phyloP scores from a whole-genome alignment of 129 eudicot genomes.

The Scalesia atractyloides region DNA sequence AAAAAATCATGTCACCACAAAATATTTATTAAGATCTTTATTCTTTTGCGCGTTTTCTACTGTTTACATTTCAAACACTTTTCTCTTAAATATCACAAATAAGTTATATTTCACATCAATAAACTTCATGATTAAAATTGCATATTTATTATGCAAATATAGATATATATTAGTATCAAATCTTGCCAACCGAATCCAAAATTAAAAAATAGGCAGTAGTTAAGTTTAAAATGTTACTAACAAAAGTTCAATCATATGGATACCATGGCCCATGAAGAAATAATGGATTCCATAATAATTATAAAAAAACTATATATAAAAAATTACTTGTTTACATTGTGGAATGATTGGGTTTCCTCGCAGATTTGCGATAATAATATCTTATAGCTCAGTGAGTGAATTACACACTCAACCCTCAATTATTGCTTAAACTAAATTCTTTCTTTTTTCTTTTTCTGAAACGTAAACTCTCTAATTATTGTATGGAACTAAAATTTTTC shows the following conservation, averaged over 20 bases:
- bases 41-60: too few species aligned
- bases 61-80: too few species aligned
- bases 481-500: too few species aligned
- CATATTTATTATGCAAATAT: too few species aligned
- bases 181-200: neutral
- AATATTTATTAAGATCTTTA: too few species aligned
- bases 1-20: too few species aligned
- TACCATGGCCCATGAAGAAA: constrained; percentile 24
- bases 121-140: too few species aligned
- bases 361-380: constrained; percentile 12
- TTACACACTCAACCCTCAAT: constrained; percentile 29
- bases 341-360: constrained; percentile 20
- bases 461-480: too few species aligned
- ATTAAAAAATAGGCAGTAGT: neutral
- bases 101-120: too few species aligned
- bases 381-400: constrained; percentile 19
- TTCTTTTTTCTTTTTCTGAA: too few species aligned
- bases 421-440: neutral
- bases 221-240: neutral
- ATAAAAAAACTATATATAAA: neutral
- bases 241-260: neutral
- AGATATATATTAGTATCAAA: neutral
- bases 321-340: constrained; percentile 6
- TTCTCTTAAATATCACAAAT: too few species aligned
- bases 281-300: neutral